These are phyloP conservation scores for Strobilomyces dryophilus DNA, from an alignment of 768 basidiomycete genomes.

Conservation along the genomic window DNA sequence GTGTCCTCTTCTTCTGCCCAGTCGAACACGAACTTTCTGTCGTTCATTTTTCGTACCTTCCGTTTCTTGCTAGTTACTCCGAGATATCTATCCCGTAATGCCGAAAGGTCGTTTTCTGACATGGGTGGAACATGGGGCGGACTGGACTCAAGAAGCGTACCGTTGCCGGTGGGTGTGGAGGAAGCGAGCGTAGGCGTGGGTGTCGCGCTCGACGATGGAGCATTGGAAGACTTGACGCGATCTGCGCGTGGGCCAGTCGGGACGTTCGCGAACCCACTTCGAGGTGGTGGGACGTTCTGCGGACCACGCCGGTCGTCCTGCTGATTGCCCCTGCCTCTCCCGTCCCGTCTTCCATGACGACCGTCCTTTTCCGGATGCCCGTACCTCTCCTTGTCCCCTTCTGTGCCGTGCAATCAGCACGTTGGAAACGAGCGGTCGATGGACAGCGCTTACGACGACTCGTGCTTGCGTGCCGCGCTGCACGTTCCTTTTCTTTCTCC, in stretches of 20 bases:
- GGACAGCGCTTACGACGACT: constrained; percentile 27
- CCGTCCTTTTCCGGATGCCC: constrained; percentile 48
- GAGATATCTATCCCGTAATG: constrained; percentile 89
- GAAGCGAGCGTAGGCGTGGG: constrained; percentile 56
- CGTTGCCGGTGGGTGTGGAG: constrained; percentile 28
- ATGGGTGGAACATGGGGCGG: constrained; percentile 55
- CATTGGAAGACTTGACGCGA: constrained; percentile 41
- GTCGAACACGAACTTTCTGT: constrained; percentile 98
- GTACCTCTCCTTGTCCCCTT: constrained; percentile 46
- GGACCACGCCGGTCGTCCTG: constrained; percentile 36
- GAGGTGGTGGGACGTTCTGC: constrained; percentile 31
- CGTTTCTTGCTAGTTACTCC: constrained; percentile 94
- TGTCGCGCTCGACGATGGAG: constrained; percentile 33
- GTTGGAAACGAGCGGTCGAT: not conserved
- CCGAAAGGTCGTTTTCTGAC: constrained; percentile 75
- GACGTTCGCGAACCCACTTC: constrained; percentile 57
- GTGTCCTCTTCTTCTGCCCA: constrained; percentile 99
- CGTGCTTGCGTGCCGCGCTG: constrained; percentile 37
- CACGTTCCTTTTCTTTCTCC: constrained; percentile 37
- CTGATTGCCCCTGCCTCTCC: constrained; percentile 32
- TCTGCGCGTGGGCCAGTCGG: constrained; percentile 86
- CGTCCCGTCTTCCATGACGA: constrained; percentile 40
- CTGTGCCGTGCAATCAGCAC: constrained; percentile 29
- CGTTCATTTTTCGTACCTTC: constrained; percentile 91
- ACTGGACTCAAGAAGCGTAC: constrained; percentile 34